Evolutionary conservation across 257 asterid species (phyloP), one percentile per base, ranked within the genome.

Genomic region (Jaltomata sinuosa): DNA sequence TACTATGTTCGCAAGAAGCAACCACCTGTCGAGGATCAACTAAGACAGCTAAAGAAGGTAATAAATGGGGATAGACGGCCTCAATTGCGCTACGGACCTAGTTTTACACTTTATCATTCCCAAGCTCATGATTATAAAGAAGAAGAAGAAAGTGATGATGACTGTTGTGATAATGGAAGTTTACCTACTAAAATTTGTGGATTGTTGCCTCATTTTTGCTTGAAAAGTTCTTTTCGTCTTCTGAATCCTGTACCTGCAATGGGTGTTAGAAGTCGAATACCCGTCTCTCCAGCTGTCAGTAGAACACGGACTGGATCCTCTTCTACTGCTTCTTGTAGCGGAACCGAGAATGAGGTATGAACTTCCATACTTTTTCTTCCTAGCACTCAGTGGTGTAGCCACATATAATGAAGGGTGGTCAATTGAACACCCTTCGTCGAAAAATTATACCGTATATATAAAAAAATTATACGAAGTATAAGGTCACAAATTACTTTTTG

Each of bases 161-260:
- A 90, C 11, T 59, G 78, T 85, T 89, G 78, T 84, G 89, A 85
- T 45, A 82, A 40, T 31, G 89, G 83, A 61, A 86, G 86, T 64
- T 15, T 90, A 69, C 85, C 88, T 18, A 84, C 83, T 57, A 87
- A 86, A 38, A 88, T 87, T 65, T 94, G 99, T 85, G 96, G 99
- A 22, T 87, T 93, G 65, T 77, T 96, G 21, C 99, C 98, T 36
- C 90, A 93, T 22, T 93, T 96, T 91, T 92, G 97, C 90, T 86
- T 89, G 11, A 90, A 72, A 84, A 87, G 88, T 82, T 87, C 94
- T 14, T 76, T 83, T 38, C 67, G 91, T 85, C 90, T 85, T 74
- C 53, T 92, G 27, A 93, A 87, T 74, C 95, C 94, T 6, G 89
- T 91, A 57, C 97, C 98, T 14, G 87, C 87, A 10, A 87, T 88